Conservation (phyloP, 495 filamentous ascomycete species). For the Penicillium robsamsonii region DNA sequence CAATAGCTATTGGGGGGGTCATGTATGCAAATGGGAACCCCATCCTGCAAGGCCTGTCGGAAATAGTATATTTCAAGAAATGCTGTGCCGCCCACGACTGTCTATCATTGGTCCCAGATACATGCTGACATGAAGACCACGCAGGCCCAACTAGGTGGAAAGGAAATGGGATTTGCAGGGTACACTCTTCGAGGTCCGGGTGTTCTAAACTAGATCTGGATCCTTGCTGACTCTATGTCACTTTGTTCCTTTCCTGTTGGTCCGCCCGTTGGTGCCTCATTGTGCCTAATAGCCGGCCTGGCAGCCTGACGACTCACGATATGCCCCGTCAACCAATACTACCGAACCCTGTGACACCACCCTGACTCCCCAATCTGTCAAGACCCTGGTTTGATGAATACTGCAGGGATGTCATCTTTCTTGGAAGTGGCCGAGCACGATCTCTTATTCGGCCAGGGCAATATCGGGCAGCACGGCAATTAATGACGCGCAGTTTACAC, state of each 20-base stretch:
- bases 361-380: conserved; percentile 9
- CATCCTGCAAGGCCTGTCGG: conserved; percentile 17
- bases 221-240: not conserved
- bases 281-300: conserved; percentile 20
- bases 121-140: conserved; percentile 21
- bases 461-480: conserved; percentile 25
- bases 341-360: conserved; percentile 29
- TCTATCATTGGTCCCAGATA: conserved; percentile 25
- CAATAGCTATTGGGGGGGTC: conserved; percentile 5
- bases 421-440: not conserved
- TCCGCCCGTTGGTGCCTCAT: conserved; percentile 8
- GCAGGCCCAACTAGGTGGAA: conserved; percentile 12
- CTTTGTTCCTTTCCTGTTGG: not conserved
- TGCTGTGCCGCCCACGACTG: conserved; percentile 2
- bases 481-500: conserved; percentile 23
- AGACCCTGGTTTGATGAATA: not conserved
- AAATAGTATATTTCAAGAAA: conserved; percentile 14
- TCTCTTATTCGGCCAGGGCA: conserved; percentile 4
- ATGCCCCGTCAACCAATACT: conserved; percentile 24
- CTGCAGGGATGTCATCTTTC: conserved; percentile 17
- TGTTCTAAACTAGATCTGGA: conserved; percentile 7
- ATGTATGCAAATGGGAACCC: conserved; percentile 7
- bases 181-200: conserved; percentile 16
- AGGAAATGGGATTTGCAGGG: conserved; percentile 10
- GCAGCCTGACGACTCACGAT: conserved; percentile 29